Evolutionary conservation across 805 yeast genomes (phyloP), one percentile per base, ranked within the genome.

Genomic region (Kuraishia ogatae): DNA sequence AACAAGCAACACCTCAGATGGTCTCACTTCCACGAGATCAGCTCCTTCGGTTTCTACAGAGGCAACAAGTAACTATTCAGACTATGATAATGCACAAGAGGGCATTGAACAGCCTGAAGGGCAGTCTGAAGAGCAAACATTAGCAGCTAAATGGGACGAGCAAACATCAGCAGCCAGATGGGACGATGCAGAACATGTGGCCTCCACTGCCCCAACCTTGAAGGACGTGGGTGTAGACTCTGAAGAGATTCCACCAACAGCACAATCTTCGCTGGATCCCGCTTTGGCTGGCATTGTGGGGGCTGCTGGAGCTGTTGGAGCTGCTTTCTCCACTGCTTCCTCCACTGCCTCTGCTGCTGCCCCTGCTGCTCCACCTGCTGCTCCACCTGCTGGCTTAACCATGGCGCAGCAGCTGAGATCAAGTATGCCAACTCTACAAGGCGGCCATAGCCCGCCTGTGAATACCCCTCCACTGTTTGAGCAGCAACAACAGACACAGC

Each of bases 371-470:
- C 11, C 51, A 22, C n/a, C n/a, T n/a, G n/a, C n/a, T n/a, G 46
- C 39, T 56, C 20, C 52, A 48, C 15, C 57, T 54, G 10, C 8
- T 26, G 39, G 59, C 48, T 6, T 59, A 48, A 62, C 67, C 35
- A 75, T 79, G 77, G 83, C 83, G 4, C 77, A 77, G 55, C 75
- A 76, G 53, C 58, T 79, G 21, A 73, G 82, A 54, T 71, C 79
- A 4, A 71, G 72, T 0, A 69, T 74, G 50, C 71, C 74, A 24
- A 59, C 26, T 53, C 62, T 55, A 10, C n/a, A 46, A n/a, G 54
- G 53, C 17, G 62, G 61, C 11, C 60, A 61, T 1, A 49, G 62
- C 13, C 69, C 72, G 15, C 58, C 56, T 21, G 35, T 50, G 43
- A 53, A 52, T 29, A 53, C 48, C 7, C 50, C 57, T 21, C 47